Conservation (phyloP, 495 filamentous ascomycete genomes). For the Penicillium lividum region DNA sequence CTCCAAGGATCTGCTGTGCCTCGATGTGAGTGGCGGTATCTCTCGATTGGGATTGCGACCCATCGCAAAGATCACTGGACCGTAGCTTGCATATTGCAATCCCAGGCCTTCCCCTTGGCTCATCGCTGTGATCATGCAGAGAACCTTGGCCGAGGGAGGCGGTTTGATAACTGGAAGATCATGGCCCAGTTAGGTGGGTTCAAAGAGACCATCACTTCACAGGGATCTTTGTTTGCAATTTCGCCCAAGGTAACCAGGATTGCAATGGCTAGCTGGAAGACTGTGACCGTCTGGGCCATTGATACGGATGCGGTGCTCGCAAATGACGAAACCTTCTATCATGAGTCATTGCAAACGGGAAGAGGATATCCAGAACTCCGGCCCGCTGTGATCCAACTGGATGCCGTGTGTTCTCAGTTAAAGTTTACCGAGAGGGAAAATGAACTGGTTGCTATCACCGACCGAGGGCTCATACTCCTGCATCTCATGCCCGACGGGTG, state of each 20-base stretch:
- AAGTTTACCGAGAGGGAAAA: conserved; percentile 40
- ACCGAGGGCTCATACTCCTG: conserved; percentile 47
- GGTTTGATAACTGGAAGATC: conserved; percentile 36
- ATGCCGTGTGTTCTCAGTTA: conserved; percentile 46
- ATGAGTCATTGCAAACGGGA: conserved; percentile 24
- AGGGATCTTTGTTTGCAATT: conserved; percentile 45
- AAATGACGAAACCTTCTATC: conserved; percentile 34
- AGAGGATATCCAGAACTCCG: conserved; percentile 31
- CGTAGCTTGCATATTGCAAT: conserved; percentile 42
- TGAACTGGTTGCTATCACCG: conserved; percentile 47
- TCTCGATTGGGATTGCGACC: conserved; percentile 42
- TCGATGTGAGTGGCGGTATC: conserved; percentile 44
- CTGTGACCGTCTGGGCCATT: conserved; percentile 47
- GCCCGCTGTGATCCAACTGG: conserved; percentile 35
- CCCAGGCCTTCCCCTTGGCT: conserved; percentile 26
- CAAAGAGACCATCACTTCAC: conserved; percentile 34
- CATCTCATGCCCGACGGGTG: conserved; percentile 30
- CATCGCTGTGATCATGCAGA: conserved; percentile 36
- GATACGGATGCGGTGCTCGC: conserved; percentile 37
- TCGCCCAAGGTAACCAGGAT: conserved; percentile 42
- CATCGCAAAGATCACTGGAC: conserved; percentile 43
- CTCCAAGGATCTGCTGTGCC: not conserved
- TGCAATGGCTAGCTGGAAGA: conserved; percentile 49
- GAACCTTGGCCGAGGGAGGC: conserved; percentile 47
- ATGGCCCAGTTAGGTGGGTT: conserved; percentile 46